A percentile compares a stretch with the other conserved stretches of the same genome.
phyloP scores from a whole-genome alignment of 148 eudicot species.

The Suaeda aralocaspica region DNA sequence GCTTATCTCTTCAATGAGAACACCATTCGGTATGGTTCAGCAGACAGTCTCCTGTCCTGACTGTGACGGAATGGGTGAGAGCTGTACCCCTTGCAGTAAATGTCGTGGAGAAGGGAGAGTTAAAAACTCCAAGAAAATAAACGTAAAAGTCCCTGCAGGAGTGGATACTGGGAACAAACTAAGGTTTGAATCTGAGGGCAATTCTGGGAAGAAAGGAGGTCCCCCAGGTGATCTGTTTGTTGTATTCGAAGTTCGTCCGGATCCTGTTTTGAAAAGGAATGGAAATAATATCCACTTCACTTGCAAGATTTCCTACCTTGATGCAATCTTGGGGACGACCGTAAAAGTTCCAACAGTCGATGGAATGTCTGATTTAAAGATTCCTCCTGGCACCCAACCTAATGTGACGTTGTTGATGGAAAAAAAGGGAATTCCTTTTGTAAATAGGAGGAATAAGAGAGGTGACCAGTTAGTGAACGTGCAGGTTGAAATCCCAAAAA shows the following conservation, averaged over 20 bases:
- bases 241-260: constrained; percentile 47
- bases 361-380: constrained; percentile 70
- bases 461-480: constrained; percentile 89
- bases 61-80: constrained; percentile 77
- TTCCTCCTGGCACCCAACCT: constrained; percentile 91
- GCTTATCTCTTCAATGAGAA: constrained; percentile 70
- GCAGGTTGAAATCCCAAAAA: constrained; percentile 84
- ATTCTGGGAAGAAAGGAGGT: constrained; percentile 84
- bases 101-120: constrained; percentile 83
- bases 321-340: constrained; percentile 81
- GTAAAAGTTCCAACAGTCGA: constrained; percentile 85
- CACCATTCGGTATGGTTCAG: constrained; percentile 87
- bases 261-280: constrained; percentile 71
- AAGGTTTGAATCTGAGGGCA: constrained; percentile 74
- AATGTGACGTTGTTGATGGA: constrained; percentile 79
- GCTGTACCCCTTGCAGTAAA: constrained; percentile 66
- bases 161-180: constrained; percentile 78
- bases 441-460: constrained; percentile 63
- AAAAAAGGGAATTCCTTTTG: constrained; percentile 75
- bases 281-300: constrained; percentile 72
- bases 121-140: constrained; percentile 61
- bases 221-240: constrained; percentile 86
- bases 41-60: constrained; percentile 75
- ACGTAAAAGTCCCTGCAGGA: constrained; percentile 82
- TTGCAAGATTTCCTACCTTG: constrained; percentile 72